Conservation (phyloP, 2,329 filamentous ascomycete species). For the Orbilia brochopaga region DNA sequence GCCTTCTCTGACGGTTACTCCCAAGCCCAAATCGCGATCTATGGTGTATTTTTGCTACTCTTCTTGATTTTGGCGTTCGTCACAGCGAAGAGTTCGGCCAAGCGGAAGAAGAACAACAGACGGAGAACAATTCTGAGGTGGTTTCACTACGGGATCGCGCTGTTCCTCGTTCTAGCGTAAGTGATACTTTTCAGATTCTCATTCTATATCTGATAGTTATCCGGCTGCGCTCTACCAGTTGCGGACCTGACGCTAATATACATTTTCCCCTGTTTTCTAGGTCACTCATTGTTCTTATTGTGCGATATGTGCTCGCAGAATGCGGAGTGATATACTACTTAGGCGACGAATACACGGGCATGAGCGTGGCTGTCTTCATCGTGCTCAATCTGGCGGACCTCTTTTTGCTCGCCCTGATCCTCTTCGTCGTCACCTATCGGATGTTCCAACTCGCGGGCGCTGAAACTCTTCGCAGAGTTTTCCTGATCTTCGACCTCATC, state of each 20-base stretch:
- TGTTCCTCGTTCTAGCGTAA: constrained; percentile 42
- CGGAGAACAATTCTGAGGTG: constrained; percentile 36
- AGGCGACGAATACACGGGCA: constrained; percentile 13
- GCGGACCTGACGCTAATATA: background rate
- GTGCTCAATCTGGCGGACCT: constrained; percentile 18
- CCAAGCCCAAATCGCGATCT: constrained; percentile 34
- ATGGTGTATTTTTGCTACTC: constrained; percentile 25
- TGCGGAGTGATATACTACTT: constrained; percentile 21
- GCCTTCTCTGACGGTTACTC: constrained; percentile 19
- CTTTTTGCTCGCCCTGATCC: constrained; percentile 29
- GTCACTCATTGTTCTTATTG: constrained; percentile 30
- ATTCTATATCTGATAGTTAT: background rate
- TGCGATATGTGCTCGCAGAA: constrained; percentile 14
- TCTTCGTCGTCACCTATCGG: constrained; percentile 16
- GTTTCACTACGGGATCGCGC: constrained; percentile 37
- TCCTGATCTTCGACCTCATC: constrained; percentile 8
- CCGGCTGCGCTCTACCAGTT: background rate
- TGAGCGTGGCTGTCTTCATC: constrained; percentile 16
- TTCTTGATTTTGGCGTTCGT: constrained; percentile 28
- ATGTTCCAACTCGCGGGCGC: constrained; percentile 35
- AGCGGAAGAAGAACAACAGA: constrained; percentile 31
- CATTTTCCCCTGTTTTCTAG: background rate
- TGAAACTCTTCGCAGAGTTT: constrained; percentile 1
- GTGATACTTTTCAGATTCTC: background rate
- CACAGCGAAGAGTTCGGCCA: constrained; percentile 10